Conservation (phyloP, 148 eudicot genomes). For the Fagopyrum tataricum region DNA sequence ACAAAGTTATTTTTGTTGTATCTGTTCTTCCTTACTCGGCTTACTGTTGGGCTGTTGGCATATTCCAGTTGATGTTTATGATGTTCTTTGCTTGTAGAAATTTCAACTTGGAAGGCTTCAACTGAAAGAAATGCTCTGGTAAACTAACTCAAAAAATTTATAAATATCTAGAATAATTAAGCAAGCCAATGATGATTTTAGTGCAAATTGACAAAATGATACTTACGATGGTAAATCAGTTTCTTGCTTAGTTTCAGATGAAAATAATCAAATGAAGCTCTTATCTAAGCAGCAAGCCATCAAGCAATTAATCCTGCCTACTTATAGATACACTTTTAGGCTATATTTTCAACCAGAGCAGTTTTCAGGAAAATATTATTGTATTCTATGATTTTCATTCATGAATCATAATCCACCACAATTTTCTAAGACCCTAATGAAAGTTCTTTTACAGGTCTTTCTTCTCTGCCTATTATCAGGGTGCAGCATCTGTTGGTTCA, state of each 20-base stretch:
- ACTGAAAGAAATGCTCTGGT: neutral
- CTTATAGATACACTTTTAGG: neutral
- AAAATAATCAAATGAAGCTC: neutral
- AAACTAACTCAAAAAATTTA: neutral
- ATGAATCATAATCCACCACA: neutral
- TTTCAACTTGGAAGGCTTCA: neutral
- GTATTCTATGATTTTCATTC: neutral
- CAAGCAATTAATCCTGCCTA: neutral
- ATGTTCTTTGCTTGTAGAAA: neutral
- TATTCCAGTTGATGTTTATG: neutral
- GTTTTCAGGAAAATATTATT: neutral
- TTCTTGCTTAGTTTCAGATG: neutral
- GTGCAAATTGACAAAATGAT: neutral
- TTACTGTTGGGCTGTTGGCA: neutral
- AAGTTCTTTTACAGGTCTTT: constrained; percentile 12
- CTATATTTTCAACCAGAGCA: neutral
- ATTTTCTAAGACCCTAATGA: neutral
- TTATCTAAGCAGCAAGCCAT: neutral
- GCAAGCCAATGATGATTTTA: neutral
- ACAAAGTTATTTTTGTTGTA: neutral
- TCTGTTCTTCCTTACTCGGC: neutral
- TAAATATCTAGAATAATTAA: neutral
- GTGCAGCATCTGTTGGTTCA: constrained; percentile 94
- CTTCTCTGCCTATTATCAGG: constrained; percentile 14
- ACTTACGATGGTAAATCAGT: neutral